Conservation (phyloP, 192 early-diverging fungal genomes). For the Linnemannia exigua region DNA sequence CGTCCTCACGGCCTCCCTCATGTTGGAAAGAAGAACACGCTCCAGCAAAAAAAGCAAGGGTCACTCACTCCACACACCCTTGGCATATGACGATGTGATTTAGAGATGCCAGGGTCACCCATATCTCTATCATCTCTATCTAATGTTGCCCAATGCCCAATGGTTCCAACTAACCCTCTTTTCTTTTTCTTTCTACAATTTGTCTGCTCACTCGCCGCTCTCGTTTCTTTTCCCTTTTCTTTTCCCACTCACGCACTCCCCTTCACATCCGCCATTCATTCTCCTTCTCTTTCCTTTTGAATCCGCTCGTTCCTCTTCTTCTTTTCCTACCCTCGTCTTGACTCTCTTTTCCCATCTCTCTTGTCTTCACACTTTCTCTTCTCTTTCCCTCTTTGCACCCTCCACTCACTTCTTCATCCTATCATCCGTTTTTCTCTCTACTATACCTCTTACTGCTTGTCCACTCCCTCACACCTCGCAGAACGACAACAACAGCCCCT, state of each 20-base stretch:
- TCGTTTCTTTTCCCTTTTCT: background rate
- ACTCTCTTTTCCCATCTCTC: background rate
- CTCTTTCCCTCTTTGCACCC: too few species aligned
- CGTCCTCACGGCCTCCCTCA: too few species aligned
- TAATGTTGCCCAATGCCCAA: background rate
- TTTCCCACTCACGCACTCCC: background rate
- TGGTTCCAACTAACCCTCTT: background rate
- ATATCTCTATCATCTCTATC: background rate
- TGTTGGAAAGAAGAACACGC: too few species aligned
- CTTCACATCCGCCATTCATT: too few species aligned
- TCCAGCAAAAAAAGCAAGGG: background rate
- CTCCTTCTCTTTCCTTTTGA: background rate
- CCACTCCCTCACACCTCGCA: background rate
- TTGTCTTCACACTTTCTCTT: background rate
- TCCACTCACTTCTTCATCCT: background rate
- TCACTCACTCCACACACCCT: background rate
- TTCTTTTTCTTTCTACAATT: background rate
- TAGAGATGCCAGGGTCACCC: slow-evolving; percentile 3
- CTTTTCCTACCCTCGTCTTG: background rate
- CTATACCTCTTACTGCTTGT: background rate
- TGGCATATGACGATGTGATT: background rate
- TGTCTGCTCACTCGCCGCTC: background rate
- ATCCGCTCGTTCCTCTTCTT: background rate
- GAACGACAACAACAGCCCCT: background rate
- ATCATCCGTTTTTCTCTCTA: background rate